Evolutionary conservation across 129 eudicot genomes (phyloP).

Genomic region (Erigeron canadensis): DNA sequence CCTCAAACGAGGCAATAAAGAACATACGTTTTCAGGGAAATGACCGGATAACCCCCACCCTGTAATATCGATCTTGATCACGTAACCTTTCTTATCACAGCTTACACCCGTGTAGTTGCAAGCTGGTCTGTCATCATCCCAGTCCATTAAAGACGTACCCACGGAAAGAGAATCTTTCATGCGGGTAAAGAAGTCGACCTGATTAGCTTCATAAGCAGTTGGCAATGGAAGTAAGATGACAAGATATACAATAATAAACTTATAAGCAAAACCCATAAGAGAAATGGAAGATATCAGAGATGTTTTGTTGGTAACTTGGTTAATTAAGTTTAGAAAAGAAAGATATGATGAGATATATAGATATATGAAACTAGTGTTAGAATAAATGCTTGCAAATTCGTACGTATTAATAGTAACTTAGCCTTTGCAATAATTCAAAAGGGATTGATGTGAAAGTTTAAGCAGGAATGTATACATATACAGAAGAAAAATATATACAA

Average conservation of each 20-base stretch:
- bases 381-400: no score
- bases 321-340: no score
- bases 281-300: background rate
- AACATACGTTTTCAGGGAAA: conserved; percentile 66
- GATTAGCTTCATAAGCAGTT: conserved; percentile 34
- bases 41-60: conserved; percentile 55
- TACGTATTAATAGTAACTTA: no score
- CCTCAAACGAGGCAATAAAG: conserved; percentile 57
- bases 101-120: conserved; percentile 62
- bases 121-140: conserved; percentile 44
- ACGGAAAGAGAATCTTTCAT: conserved; percentile 53
- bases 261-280: conserved; percentile 41
- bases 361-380: no score
- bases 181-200: conserved; percentile 52
- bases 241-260: conserved; percentile 34
- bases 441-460: no score
- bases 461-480: no score
- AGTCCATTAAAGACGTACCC: conserved; percentile 42
- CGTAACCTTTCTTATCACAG: conserved; percentile 50
- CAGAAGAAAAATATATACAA: no score
- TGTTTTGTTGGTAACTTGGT: no score
- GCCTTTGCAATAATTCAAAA: no score
- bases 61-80: conserved; percentile 45
- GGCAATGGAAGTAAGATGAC: conserved; percentile 33
- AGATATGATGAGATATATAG: no score